Base-by-base conservation (phyloP, 306 rosid genomes). In the Citrullus colocynthis region DNA sequence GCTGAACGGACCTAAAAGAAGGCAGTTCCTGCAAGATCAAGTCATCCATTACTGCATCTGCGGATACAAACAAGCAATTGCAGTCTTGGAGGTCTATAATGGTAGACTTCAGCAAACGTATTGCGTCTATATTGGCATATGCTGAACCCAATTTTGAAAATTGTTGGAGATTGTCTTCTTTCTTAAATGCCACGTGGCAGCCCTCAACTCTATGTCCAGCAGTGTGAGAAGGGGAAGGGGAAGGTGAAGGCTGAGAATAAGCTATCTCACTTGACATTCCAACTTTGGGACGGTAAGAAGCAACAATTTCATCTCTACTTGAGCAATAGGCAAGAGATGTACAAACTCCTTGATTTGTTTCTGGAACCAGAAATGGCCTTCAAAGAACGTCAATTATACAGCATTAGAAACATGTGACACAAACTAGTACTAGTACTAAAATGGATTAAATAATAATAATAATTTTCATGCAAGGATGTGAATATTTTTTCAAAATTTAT, bases 251-350 rank as follows among this genome's bases (percentile, higher is more conserved):
- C 81, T 87, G 96, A 70, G 97, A 80, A 58, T 76, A 48, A 77
- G 77, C 70, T 37, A 61, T 75, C 61, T 84, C 91, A 77, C 52
- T 48, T 0, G 80, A 49, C 79, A 59, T 78, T 83, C 89, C 95
- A 64, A 88, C 84, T 83, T 76, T 92, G 58, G 98, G 98, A 76
- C 98, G 96, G 81, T 89, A 92, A 4, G 97, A 88, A 80, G 82
- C 93, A 80, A 90, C 96, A 75, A 89, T 74, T 80, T 92, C 96
- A 63, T 86, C 91, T 56, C 84, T 86, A 71, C 86, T 89, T n/a
- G 90, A 84, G 83, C 91, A 88, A 81, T 85, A 87, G 36, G 97
- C 93, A 78, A 92, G 88, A 44, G 97, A 95, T 80, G 91, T 95
- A 80, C 98, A 95, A 79, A 95, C 88, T 78, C 97, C 97, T 85